Conservation (phyloP, 192 early-diverging fungal species). For the Coemansia sp. region DNA sequence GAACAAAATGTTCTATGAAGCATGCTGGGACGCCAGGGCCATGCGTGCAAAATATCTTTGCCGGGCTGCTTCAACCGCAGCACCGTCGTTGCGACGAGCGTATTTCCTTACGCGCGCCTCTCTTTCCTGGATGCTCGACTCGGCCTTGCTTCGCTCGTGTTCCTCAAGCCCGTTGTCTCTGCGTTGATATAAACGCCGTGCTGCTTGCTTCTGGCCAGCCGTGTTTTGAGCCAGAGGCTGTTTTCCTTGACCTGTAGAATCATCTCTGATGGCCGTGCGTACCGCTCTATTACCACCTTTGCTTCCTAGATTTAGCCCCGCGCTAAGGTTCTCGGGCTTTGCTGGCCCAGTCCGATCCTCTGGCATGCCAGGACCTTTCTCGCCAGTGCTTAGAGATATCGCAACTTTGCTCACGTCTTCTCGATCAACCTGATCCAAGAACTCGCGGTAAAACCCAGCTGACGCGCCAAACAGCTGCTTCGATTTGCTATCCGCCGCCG, state of each 20-base stretch:
- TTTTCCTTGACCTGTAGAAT: too few species aligned
- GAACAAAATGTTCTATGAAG: background rate
- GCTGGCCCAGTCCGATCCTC: background rate
- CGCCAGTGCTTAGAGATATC: background rate
- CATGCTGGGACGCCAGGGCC: background rate
- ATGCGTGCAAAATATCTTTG: slow-evolving; percentile 28
- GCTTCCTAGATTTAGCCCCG: slow-evolving; percentile 4
- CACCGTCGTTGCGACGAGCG: slow-evolving; percentile 40
- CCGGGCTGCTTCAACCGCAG: slow-evolving; percentile 32
- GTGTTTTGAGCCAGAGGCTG: too few species aligned
- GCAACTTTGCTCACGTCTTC: slow-evolving; percentile 70
- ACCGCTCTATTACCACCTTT: background rate
- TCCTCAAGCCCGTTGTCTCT: slow-evolving; percentile 3
- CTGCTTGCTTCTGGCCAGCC: background rate
- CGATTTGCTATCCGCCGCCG: background rate
- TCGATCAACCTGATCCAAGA: slow-evolving; percentile 58
- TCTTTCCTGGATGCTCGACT: slow-evolving; percentile 11
- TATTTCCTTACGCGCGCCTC: slow-evolving; percentile 25
- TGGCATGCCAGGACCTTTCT: background rate
- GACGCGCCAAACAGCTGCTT: slow-evolving; percentile 3
- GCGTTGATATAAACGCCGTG: background rate
- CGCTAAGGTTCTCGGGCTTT: slow-evolving; percentile 2
- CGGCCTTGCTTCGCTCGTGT: slow-evolving; percentile 10
- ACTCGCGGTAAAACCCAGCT: slow-evolving; percentile 25
- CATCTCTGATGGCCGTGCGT: background rate